Evolutionary conservation across 2,329 filamentous ascomycete species (phyloP).

Genomic region (Alternaria arborescens): DNA sequence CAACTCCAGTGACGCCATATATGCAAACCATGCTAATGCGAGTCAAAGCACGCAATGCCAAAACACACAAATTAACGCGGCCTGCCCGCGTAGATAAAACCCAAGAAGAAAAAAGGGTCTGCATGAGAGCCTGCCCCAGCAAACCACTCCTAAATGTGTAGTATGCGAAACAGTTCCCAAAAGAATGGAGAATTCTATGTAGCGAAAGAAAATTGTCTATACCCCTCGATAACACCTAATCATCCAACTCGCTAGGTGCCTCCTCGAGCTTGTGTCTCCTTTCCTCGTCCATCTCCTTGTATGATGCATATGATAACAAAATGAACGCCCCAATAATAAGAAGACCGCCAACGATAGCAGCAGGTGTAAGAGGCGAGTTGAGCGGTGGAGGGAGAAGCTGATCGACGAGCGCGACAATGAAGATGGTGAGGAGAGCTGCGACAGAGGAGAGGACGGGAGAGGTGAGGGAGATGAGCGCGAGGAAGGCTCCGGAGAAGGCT

Average conservation of each 20-base stretch:
- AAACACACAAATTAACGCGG: background rate
- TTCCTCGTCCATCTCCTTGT: constrained; percentile 90
- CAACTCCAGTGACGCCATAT: background rate
- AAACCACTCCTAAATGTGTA: background rate
- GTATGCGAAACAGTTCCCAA: background rate
- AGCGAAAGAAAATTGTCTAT: background rate
- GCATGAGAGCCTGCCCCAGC: background rate
- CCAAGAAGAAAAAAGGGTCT: background rate
- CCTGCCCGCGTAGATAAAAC: background rate
- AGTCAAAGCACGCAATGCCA: background rate
- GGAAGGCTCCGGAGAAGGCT: constrained; percentile 89
- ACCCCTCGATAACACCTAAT: constrained; percentile 28
- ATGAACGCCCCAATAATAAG: constrained; percentile 89
- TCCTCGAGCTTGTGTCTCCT: constrained; percentile 65
- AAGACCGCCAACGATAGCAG: constrained; percentile 81
- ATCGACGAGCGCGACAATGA: constrained; percentile 92
- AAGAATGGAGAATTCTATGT: background rate
- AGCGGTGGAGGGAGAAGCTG: constrained; percentile 75
- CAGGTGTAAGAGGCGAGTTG: constrained; percentile 76
- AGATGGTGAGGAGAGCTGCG: constrained; percentile 92
- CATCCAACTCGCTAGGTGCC: constrained; percentile 56
- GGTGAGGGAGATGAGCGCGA: constrained; percentile 91
- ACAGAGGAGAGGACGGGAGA: constrained; percentile 92
- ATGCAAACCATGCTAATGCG: background rate
- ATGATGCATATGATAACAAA: constrained; percentile 91